phyloP scores from a whole-genome alignment of 2,329 filamentous ascomycete genomes.

The Drechslerella dactyloides region DNA sequence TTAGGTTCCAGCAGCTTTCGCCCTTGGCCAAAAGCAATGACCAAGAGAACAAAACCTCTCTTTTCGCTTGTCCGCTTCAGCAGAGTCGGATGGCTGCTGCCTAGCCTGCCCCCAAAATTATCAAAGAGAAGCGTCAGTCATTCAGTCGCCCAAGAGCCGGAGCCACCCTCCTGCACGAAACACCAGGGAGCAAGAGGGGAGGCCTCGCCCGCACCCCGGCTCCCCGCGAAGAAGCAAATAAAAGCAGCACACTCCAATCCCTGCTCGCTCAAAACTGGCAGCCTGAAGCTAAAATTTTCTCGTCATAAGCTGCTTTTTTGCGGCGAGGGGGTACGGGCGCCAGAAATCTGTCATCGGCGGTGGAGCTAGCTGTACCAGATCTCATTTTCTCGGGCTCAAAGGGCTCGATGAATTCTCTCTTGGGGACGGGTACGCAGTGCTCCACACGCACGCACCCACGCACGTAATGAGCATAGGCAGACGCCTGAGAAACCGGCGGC shows the following conservation, averaged over 20 bases:
- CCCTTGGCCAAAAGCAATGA: no score
- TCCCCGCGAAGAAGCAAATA: conserved; percentile 40
- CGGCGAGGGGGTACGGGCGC: not conserved
- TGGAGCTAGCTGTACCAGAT: not conserved
- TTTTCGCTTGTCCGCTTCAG: not conserved
- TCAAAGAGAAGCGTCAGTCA: no score
- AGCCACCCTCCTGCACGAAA: no score
- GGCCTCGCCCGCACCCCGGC: conserved; percentile 2
- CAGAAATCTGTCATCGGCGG: conserved; percentile 28
- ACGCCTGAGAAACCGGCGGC: conserved; percentile 20
- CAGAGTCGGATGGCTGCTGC: conserved; percentile 28
- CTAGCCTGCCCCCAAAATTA: conserved; percentile 39
- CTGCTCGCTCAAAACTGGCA: conserved; percentile 46
- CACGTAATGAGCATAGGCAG: conserved; percentile 33
- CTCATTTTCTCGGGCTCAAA: conserved; percentile 11
- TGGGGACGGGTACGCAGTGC: conserved; percentile 2
- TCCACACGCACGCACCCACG: conserved; percentile 33
- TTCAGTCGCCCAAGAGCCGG: no score
- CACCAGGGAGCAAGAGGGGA: not conserved
- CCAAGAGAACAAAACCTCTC: not conserved
- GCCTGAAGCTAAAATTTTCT: conserved; percentile 52
- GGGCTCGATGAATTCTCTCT: conserved; percentile 10
- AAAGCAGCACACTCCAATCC: conserved; percentile 9
- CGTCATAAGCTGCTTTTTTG: conserved; percentile 44
- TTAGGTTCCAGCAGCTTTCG: not conserved